Conservation (phyloP, 2,329 filamentous ascomycete genomes). For the Endothia cerciana region DNA sequence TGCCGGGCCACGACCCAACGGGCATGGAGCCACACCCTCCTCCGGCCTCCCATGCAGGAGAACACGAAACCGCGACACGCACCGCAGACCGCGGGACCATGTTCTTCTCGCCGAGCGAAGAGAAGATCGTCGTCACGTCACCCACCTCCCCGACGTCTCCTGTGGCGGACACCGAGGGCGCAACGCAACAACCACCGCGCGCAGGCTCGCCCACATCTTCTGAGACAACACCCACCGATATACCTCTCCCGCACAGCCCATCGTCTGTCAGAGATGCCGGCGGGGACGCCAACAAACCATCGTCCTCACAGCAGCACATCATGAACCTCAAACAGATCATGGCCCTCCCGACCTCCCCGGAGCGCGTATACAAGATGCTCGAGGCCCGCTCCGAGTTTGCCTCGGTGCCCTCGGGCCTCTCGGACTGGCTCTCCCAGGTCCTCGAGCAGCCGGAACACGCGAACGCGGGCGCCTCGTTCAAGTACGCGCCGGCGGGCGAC, state of each 20-base stretch:
- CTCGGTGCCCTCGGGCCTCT: constrained; percentile 74
- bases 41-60: constrained; percentile 47
- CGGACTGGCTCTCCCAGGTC: constrained; percentile 56
- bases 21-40: constrained; percentile 48
- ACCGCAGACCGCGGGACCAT: constrained; percentile 30
- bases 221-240: constrained; percentile 3
- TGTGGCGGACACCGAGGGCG: constrained; percentile 38
- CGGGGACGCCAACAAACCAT: constrained; percentile 5
- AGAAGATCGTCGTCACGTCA: constrained; percentile 46
- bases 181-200: constrained; percentile 37
- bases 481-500: constrained; percentile 26
- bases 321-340: constrained; percentile 78
- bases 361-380: constrained; percentile 76
- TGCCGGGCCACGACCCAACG: constrained; percentile 14
- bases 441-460: constrained; percentile 53
- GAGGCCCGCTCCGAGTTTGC: constrained; percentile 74
- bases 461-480: constrained; percentile 41
- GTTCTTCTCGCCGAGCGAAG: constrained; percentile 48
- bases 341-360: constrained; percentile 63
- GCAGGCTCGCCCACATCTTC: constrained; percentile 5
- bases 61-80: constrained; percentile 32
- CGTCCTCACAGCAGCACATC: constrained; percentile 40
- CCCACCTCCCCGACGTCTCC: constrained; percentile 37
- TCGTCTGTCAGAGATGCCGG: constrained; percentile 7
- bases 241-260: constrained; percentile 26